These are phyloP conservation scores for Cyathus striatus DNA, from an alignment of 768 basidiomycete species.

Conservation along the genomic window DNA sequence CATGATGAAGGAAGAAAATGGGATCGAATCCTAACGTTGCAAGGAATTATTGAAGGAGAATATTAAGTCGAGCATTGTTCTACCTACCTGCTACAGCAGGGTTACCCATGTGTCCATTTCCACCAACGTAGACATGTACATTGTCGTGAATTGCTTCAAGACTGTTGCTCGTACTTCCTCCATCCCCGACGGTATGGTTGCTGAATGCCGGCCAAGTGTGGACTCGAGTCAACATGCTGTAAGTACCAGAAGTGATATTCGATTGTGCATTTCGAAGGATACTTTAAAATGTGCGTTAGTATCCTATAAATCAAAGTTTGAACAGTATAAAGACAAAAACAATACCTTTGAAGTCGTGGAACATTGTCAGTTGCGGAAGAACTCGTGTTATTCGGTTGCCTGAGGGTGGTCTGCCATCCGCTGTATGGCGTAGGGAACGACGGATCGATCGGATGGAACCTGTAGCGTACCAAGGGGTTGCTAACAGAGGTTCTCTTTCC, in stretches of 20 bases:
- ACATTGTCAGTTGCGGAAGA: slow-evolving; percentile 25
- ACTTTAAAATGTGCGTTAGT: slow-evolving; percentile 5
- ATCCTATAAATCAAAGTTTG: not conserved
- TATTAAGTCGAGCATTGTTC: not conserved
- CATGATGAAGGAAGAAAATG: slow-evolving; percentile 51
- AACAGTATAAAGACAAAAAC: too few species aligned
- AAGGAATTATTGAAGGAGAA: not conserved
- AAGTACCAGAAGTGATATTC: slow-evolving; percentile 24
- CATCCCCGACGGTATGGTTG: slow-evolving; percentile 34
- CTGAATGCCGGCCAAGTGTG: slow-evolving; percentile 40
- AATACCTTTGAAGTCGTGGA: slow-evolving; percentile 19
- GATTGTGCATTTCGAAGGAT: slow-evolving; percentile 16
- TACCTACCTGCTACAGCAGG: slow-evolving; percentile 31
- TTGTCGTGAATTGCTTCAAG: slow-evolving; percentile 46
- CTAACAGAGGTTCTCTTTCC: slow-evolving; percentile 18
- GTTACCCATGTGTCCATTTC: slow-evolving; percentile 37
- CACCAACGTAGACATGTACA: slow-evolving; percentile 40
- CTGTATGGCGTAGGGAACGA: slow-evolving; percentile 24
- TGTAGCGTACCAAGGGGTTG: slow-evolving; percentile 30
- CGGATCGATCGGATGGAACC: slow-evolving; percentile 23
- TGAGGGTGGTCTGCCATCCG: slow-evolving; percentile 27
- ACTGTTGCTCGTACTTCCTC: slow-evolving; percentile 36
- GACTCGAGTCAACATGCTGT: slow-evolving; percentile 30
- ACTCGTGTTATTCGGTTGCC: slow-evolving; percentile 20
- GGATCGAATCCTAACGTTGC: slow-evolving; percentile 38